These are phyloP conservation scores for Viridothelium virens DNA, from an alignment of 495 filamentous ascomycete species.

Conservation along the genomic window DNA sequence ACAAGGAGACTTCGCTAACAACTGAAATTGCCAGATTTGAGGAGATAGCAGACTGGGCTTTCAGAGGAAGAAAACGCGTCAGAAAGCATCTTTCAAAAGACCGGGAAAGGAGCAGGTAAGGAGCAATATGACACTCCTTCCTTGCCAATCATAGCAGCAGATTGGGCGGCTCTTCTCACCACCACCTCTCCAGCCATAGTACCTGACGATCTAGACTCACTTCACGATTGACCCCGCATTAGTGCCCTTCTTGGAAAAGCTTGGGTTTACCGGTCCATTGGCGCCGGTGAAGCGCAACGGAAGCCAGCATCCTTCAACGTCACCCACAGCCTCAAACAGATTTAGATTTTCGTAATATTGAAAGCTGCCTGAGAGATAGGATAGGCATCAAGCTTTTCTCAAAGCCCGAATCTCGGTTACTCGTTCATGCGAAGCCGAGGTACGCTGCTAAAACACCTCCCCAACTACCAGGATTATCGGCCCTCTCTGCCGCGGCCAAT, in stretches of 20 bases:
- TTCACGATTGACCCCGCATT: slow-evolving; percentile 1
- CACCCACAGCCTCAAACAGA: no score
- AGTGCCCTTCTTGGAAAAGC: slow-evolving; percentile 9
- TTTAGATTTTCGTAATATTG: no score
- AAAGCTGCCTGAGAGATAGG: no score
- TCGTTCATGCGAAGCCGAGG: not conserved
- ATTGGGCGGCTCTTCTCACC: slow-evolving; percentile 2
- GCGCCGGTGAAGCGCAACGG: no score
- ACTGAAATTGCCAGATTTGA: not conserved
- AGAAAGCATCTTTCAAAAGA: not conserved
- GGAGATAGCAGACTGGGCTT: not conserved
- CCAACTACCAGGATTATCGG: slow-evolving; percentile 1
- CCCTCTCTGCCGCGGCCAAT: not conserved
- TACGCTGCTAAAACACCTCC: not conserved
- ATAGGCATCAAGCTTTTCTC: no score
- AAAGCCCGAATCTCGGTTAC: not conserved
- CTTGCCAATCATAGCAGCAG: not conserved
- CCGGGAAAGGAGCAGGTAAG: not conserved
- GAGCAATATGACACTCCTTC: not conserved
- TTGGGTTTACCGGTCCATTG: not conserved
- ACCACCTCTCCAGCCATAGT: not conserved
- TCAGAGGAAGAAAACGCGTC: not conserved
- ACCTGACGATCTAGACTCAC: slow-evolving; percentile 2
- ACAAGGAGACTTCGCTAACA: not conserved
- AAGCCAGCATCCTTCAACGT: no score